Percentiles rank a stretch among this genome's conserved stretches.
Conservation (phyloP, 352 stramenopile genomes). For the Phytophthora nicotianae region DNA sequence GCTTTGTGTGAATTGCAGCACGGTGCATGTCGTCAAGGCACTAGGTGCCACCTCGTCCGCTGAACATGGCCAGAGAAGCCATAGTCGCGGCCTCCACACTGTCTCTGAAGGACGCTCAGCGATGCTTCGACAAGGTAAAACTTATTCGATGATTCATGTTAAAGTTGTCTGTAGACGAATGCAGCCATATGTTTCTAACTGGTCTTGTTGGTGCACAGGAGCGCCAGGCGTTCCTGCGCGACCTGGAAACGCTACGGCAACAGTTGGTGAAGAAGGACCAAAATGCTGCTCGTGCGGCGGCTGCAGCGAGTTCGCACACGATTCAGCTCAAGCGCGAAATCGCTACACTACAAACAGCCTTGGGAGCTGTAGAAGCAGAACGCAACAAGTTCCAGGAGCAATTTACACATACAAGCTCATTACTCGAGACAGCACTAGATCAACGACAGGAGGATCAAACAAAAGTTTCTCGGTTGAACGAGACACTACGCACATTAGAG, state of each 20-base stretch:
- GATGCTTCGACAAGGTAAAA: slow-evolving; percentile 74
- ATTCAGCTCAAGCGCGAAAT: slow-evolving; percentile 86
- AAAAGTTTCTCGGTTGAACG: slow-evolving; percentile 50
- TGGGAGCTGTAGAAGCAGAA: slow-evolving; percentile 50
- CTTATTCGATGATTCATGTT: slow-evolving; percentile 13
- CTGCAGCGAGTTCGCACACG: slow-evolving; percentile 60
- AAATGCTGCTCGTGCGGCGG: slow-evolving; percentile 44
- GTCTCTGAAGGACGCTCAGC: slow-evolving; percentile 75
- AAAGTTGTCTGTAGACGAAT: slow-evolving; percentile 33
- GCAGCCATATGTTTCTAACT: slow-evolving; percentile 22
- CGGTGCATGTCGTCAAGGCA: slow-evolving; percentile 1
- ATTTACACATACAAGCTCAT: slow-evolving; percentile 70
- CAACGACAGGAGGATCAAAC: slow-evolving; percentile 74
- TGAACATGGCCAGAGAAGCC: slow-evolving; percentile 27
- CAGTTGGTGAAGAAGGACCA: slow-evolving; percentile 84
- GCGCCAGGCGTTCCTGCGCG: slow-evolving; percentile 62
- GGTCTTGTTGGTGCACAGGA: slow-evolving; percentile 39
- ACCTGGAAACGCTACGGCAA: slow-evolving; percentile 75
- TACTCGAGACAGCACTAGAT: slow-evolving; percentile 76
- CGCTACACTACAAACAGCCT: slow-evolving; percentile 52
- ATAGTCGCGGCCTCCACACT: slow-evolving; percentile 41
- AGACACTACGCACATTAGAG: slow-evolving; percentile 62
- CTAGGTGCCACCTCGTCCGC: slow-evolving; percentile 11
- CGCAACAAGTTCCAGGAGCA: slow-evolving; percentile 52
- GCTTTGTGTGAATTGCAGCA: slow-evolving; percentile 18